phyloP scores from a whole-genome alignment of 768 basidiomycete genomes.

The Mycena amicta region DNA sequence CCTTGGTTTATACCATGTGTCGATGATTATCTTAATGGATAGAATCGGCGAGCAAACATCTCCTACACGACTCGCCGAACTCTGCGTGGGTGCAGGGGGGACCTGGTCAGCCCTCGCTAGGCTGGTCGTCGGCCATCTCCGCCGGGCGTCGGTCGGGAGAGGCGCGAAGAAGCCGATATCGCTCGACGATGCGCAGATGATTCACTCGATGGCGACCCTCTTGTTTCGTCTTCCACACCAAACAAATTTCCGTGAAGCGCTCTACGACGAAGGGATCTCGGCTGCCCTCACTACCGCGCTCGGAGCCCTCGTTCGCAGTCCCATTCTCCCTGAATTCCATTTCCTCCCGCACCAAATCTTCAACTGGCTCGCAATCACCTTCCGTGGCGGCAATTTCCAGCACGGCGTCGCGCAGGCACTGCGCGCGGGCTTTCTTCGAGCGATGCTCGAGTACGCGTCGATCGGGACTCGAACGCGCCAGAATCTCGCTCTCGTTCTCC shows the following conservation, averaged over 20 bases:
- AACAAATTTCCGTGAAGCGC: neutral
- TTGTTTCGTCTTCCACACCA: neutral
- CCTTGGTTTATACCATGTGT: neutral
- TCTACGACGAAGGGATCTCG: neutral
- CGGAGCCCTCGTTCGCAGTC: neutral
- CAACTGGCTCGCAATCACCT: neutral
- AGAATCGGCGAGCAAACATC: neutral
- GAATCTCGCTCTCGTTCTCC: neutral
- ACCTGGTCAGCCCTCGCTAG: neutral
- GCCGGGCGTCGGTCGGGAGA: neutral
- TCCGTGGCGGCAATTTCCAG: neutral
- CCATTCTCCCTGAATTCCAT: neutral
- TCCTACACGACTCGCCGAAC: neutral
- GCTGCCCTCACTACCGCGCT: neutral
- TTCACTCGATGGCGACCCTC: neutral
- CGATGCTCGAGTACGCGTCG: neutral
- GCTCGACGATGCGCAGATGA: neutral
- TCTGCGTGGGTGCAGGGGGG: neutral
- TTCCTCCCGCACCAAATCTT: neutral
- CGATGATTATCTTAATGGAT: neutral
- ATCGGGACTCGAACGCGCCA: neutral
- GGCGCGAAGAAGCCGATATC: neutral
- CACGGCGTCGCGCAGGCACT: neutral
- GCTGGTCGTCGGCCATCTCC: neutral
- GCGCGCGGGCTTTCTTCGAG: neutral